Evolutionary conservation across 345 rosid species (phyloP), one percentile per base, ranked within the genome.

Genomic region (Camelina hispida): DNA sequence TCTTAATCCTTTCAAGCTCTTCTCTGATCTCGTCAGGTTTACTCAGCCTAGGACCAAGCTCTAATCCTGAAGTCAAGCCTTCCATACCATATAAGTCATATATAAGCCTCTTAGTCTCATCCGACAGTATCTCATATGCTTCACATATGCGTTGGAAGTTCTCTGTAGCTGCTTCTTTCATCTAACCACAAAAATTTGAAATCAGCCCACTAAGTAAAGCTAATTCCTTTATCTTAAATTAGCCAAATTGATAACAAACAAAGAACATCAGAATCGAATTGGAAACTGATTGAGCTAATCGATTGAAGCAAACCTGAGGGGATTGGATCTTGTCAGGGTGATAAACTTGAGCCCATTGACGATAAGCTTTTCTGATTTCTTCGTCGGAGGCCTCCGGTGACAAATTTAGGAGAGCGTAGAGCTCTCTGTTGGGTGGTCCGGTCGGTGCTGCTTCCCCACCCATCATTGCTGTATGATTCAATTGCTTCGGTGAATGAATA

Each of bases 71-170:
- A 52, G 52, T 74, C 82, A 96, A 43, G 42, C 97, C 99, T 84
- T 93, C 99, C 96, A 93, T 86, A 18, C 97, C 99, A 78, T 96
- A 93, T 46, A 96, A 83, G 50, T 93, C 97, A 84, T 96, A 96
- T 58, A 91, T 86, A 40, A 80, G 79, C 87, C 98, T 84, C 77
- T 86, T 96, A 69, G 69, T 79, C 82, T 89, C 99, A 77, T 96
- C 91, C 0, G 98, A 82, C 62, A 96, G 74, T 72, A 96, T 86
- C 74, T 96, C 97, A 40, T 91, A 91, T 0, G 98, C 99, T 87
- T 93, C 86, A 67, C 97, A 84, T 70, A 96, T 96, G 72, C 96
- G 83, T 76, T 91, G 93, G 74, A 96, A 96, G 79, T 93, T 96
- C 79, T 77, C 84, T 0, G 91, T 91, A 18, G 98, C 99, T 4